Evolutionary conservation across 2,329 filamentous ascomycete genomes (phyloP), one percentile per base, ranked within the genome.

Genomic region (Onygena corvina): DNA sequence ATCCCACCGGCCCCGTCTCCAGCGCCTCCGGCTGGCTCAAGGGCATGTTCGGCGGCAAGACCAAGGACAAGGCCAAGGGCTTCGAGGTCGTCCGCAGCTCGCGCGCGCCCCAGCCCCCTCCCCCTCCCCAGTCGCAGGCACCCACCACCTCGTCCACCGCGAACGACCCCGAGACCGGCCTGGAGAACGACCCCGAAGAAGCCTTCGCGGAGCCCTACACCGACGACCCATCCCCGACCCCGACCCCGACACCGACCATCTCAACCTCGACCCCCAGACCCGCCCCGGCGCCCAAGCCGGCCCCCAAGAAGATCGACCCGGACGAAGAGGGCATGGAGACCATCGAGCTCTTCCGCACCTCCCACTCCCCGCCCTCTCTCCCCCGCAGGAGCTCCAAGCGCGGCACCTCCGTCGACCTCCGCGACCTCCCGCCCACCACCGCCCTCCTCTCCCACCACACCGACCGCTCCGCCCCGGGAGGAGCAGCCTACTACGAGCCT

Each of bases 31-130:
- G 87, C 3, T 98, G 90, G 88, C 79, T 96, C 64, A 83, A 86
- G 57, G 77, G 75, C 47, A 62, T 94, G 4, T 77, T 94, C 51
- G 82, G 81, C 9, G 84, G 83, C 12, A 94, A 93, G 68, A 87
- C 81, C 4, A 95, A 94, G 62, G 90, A 95, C 56, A 94, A 93
- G 66, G 83, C 83, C 56, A 96, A 96, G 66, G 92, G 92, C 0
- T 98, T 98, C 57, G 92, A 96, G 64, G 92, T 98, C 3, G 90
- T 98, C 12, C 75, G 92, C 59, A 95, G 89, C 62, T 79, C 87
- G 5, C 79, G 89, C 49, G 88, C 92, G 71, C 88, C 88, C 2
- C 83, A 84, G 4, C 81, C 82, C 51, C 84, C 87, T 72, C 76
- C 75, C 54, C 62, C 67, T n/a, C n/a, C n/a, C n/a, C n/a, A n/a